Evolutionary conservation across 768 basidiomycete species (phyloP), one percentile per base, ranked within the genome.

Genomic region (Trametes cinnabarina): DNA sequence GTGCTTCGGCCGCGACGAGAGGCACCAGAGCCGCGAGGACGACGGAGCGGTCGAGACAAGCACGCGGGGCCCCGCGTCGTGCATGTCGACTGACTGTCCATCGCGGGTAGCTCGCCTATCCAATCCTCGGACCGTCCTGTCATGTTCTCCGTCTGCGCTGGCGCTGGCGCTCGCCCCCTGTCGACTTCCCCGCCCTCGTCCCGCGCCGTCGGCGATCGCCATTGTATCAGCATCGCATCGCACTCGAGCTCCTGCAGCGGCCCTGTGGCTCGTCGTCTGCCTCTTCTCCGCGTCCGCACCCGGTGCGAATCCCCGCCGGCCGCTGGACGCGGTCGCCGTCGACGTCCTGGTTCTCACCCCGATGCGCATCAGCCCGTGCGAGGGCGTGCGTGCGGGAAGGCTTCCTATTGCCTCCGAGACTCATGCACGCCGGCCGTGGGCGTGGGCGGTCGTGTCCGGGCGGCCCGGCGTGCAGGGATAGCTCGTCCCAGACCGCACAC

Each of bases 51-150:
- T 25, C 28, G 2, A 7, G 23, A 39, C 34, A 44, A 54, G 43
- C 43, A 39, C 20, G 25, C 7, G 12, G 8, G 32, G 42, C 6
- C n/a, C 22, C 20, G 17, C 15, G 43, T 44, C 43, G 35, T 34
- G n/a, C 25, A 19, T 35, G 8, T 17, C 25, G n/a, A n/a, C n/a
- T n/a, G n/a, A 26, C 10, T 11, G 19, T 41, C 46, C 23, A 41
- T 55, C 54, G 54, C 54, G 54, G 54, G 54, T 55, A 47, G 37
- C 54, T 55, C 46, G 54, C 54, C 48, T 55, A 40, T 3, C 46
- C 37, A 7, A 9, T 8, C 7, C 20, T 41, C 51, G 10, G 26
- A 44, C 20, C 43, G 43, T 8, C 15, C 34, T 32, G 30, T n/a
- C n/a, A n/a, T 32, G 30, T 34, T 26, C 11, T 22, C n/a, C 20